phyloP scores from a whole-genome alignment of 2,329 filamentous ascomycete genomes.

The Claviceps cyperi region DNA sequence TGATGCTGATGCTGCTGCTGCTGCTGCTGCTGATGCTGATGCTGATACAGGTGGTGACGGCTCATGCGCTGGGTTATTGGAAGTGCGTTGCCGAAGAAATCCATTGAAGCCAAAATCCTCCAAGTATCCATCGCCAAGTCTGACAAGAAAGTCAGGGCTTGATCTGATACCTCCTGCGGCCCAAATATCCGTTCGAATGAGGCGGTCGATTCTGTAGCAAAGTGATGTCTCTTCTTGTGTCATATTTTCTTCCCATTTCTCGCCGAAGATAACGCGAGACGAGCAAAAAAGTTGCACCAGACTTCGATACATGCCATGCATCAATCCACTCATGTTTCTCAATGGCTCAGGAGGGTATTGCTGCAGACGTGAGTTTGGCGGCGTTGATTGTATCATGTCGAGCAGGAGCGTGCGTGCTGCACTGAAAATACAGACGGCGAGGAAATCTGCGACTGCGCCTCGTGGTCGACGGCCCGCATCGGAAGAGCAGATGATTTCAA shows the following conservation, averaged over 20 bases:
- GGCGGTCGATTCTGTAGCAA: slow-evolving; percentile 26
- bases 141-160: slow-evolving; percentile 34
- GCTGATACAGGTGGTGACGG: slow-evolving; percentile 3
- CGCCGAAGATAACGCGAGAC: slow-evolving; percentile 29
- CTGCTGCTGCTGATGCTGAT: neutral
- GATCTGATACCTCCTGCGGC: slow-evolving; percentile 28
- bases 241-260: slow-evolving; percentile 26
- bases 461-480: slow-evolving; percentile 26
- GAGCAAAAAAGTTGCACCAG: slow-evolving; percentile 34
- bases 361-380: neutral
- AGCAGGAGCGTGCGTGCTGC: slow-evolving; percentile 36
- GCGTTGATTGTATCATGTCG: slow-evolving; percentile 20
- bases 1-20: neutral
- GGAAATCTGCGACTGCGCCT: slow-evolving; percentile 36
- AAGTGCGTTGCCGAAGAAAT: slow-evolving; percentile 15
- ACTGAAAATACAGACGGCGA: slow-evolving; percentile 45
- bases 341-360: neutral
- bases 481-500: slow-evolving; percentile 25
- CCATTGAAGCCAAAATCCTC: slow-evolving; percentile 21
- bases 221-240: slow-evolving; percentile 29
- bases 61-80: slow-evolving; percentile 1
- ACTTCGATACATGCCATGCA: slow-evolving; percentile 9
- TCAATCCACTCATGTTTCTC: neutral
- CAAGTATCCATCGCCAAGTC: slow-evolving; percentile 29
- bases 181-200: slow-evolving; percentile 36